Conservation (phyloP, 2,329 filamentous ascomycete species). For the Penicillium glabrum region DNA sequence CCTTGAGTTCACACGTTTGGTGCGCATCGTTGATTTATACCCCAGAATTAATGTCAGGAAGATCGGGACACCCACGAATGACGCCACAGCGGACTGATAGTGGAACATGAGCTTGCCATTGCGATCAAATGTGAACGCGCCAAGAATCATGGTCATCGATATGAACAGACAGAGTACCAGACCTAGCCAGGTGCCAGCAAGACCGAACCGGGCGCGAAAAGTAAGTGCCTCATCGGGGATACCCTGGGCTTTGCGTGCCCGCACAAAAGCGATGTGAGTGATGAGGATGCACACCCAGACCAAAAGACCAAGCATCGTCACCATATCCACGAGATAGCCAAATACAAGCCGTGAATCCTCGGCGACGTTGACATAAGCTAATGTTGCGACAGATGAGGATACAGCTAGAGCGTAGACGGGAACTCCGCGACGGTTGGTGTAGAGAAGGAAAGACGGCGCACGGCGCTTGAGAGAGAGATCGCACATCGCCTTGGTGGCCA, state of each 20-base stretch:
- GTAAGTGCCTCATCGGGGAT: conserved; percentile 57
- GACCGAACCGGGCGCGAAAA: conserved; percentile 69
- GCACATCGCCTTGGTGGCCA: conserved; percentile 68
- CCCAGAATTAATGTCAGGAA: conserved; percentile 69
- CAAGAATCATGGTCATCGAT: conserved; percentile 76
- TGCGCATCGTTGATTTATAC: conserved; percentile 60
- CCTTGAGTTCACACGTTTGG: conserved; percentile 54
- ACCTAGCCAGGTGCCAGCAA: conserved; percentile 65
- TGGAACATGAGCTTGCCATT: conserved; percentile 55
- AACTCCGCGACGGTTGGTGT: conserved; percentile 67
- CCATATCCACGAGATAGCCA: conserved; percentile 64
- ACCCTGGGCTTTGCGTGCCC: conserved; percentile 60
- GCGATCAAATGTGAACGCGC: conserved; percentile 58
- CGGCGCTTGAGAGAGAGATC: conserved; percentile 70
- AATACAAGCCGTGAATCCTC: conserved; percentile 59
- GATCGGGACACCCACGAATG: conserved; percentile 72
- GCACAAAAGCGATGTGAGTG: conserved; percentile 66
- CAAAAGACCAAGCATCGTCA: conserved; percentile 64
- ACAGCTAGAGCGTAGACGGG: conserved; percentile 65
- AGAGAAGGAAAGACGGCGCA: conserved; percentile 68
- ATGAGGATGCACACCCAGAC: conserved; percentile 68
- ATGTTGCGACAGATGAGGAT: conserved; percentile 60
- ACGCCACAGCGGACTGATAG: conserved; percentile 72
- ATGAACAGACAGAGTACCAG: conserved; percentile 70
- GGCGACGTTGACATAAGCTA: conserved; percentile 66